Evolutionary conservation across 2,329 filamentous ascomycete genomes (phyloP).

Genomic region (Sclerotinia nivalis): DNA sequence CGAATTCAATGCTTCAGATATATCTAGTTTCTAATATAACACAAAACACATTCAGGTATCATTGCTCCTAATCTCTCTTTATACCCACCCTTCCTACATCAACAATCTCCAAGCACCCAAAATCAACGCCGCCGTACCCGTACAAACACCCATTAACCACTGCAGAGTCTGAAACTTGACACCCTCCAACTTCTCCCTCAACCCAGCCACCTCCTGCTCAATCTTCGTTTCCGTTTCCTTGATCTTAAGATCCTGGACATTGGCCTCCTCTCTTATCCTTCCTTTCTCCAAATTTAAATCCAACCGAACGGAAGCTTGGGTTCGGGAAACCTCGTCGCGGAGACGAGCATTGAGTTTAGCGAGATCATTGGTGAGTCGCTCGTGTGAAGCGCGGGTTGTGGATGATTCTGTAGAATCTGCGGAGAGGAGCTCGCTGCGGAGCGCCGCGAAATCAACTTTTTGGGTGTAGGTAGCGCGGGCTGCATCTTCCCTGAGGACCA

Average conservation of each 20-base stretch:
- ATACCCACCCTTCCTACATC: slow-evolving; percentile 50
- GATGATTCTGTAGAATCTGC: slow-evolving; percentile 89
- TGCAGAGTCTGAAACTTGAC: slow-evolving; percentile 98
- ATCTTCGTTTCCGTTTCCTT: slow-evolving; percentile 99
- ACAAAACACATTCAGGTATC: slow-evolving; percentile 14
- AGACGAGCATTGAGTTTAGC: slow-evolving; percentile 88
- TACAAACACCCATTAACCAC: slow-evolving; percentile 90
- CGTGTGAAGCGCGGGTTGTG: slow-evolving; percentile 85
- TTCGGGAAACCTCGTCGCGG: slow-evolving; percentile 90
- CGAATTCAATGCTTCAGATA: not conserved
- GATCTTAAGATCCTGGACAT: slow-evolving; percentile 94
- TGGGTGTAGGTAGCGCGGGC: slow-evolving; percentile 78
- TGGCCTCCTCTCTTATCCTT: slow-evolving; percentile 91
- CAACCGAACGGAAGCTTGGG: slow-evolving; percentile 86
- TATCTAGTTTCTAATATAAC: slow-evolving; percentile 2
- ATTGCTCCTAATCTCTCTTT: not conserved
- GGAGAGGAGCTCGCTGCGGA: slow-evolving; percentile 89
- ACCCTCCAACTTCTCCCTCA: slow-evolving; percentile 89
- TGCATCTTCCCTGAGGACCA: slow-evolving; percentile 94
- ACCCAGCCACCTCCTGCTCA: slow-evolving; percentile 90
- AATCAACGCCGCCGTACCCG: slow-evolving; percentile 65
- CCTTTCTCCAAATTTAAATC: slow-evolving; percentile 97
- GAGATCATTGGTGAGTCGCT: slow-evolving; percentile 90
- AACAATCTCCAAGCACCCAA: slow-evolving; percentile 70
- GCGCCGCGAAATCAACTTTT: slow-evolving; percentile 97